Evolutionary conservation across 306 rosid genomes (phyloP).

Genomic region (Lagenaria siceraria): DNA sequence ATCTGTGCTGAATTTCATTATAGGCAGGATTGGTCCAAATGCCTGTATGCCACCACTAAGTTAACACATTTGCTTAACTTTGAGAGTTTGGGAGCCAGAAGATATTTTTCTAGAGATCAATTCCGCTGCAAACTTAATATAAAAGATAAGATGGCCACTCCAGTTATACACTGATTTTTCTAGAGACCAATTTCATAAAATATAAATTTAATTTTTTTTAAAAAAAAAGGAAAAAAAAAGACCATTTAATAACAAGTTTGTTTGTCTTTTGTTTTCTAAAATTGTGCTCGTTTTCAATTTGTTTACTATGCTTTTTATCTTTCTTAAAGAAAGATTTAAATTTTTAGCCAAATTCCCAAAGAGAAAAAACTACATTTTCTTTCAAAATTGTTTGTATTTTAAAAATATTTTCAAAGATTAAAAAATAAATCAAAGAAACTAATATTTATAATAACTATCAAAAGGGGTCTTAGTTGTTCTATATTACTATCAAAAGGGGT

Average conservation of each 20-base stretch:
- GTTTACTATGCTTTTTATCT: neutral
- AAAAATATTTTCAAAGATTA: neutral
- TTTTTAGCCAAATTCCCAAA: neutral
- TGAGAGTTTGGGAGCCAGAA: neutral
- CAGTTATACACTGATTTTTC: neutral
- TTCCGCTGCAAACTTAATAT: neutral
- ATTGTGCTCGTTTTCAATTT: too few species aligned
- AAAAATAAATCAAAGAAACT: too few species aligned
- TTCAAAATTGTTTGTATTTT: neutral
- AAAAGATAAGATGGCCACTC: neutral
- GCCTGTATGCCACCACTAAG: constrained; percentile 29
- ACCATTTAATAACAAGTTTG: neutral
- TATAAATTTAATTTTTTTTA: too few species aligned
- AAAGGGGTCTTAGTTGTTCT: too few species aligned
- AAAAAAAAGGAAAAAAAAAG: neutral
- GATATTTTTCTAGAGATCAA: neutral
- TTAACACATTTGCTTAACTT: neutral
- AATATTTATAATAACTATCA: too few species aligned
- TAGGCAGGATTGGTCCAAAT: constrained; percentile 86
- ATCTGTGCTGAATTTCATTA: constrained; percentile 79
- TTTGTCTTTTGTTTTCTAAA: neutral
- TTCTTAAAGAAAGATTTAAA: neutral
- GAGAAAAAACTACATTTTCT: neutral
- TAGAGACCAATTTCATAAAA: neutral
- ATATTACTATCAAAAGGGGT: neutral